Evolutionary conservation across 345 rosid species (phyloP).

Genomic region (Camelina hispida): DNA sequence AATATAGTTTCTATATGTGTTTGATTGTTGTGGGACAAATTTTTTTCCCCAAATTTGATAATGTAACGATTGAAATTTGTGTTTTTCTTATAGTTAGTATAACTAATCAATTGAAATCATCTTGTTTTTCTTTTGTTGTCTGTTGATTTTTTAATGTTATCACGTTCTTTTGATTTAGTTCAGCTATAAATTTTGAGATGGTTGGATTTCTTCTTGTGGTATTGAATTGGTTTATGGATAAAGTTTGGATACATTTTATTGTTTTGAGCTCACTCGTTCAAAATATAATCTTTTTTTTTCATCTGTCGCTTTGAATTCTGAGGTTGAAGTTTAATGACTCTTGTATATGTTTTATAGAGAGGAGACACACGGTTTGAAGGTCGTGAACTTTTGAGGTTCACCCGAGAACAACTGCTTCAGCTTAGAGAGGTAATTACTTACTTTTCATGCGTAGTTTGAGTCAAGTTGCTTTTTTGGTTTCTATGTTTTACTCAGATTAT

Average conservation of each 20-base stretch:
- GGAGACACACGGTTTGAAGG: slow-evolving; percentile 71
- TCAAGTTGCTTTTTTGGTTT: neutral
- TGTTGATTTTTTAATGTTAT: neutral
- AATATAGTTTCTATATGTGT: too few relatives aligned
- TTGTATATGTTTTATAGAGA: slow-evolving; percentile 51
- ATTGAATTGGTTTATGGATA: slow-evolving; percentile 19
- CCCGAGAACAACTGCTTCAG: slow-evolving; percentile 77
- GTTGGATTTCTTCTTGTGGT: slow-evolving; percentile 15
- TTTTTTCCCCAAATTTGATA: too few relatives aligned
- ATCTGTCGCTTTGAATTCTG: neutral
- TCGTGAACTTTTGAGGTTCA: slow-evolving; percentile 63
- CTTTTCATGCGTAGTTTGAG: neutral
- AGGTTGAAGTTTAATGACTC: neutral
- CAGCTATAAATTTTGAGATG: neutral
- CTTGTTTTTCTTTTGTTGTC: neutral
- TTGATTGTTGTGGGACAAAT: too few relatives aligned
- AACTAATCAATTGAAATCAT: neutral
- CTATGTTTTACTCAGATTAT: neutral
- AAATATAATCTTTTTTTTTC: slow-evolving; percentile 16
- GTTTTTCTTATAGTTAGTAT: too few relatives aligned
- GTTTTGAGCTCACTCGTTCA: neutral
- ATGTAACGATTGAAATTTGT: too few relatives aligned
- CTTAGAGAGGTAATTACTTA: slow-evolving; percentile 59
- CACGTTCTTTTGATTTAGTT: neutral
- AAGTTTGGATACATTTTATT: slow-evolving; percentile 2